Base-by-base conservation (phyloP, 495 filamentous ascomycete species). In the Penicillium turbatum region DNA sequence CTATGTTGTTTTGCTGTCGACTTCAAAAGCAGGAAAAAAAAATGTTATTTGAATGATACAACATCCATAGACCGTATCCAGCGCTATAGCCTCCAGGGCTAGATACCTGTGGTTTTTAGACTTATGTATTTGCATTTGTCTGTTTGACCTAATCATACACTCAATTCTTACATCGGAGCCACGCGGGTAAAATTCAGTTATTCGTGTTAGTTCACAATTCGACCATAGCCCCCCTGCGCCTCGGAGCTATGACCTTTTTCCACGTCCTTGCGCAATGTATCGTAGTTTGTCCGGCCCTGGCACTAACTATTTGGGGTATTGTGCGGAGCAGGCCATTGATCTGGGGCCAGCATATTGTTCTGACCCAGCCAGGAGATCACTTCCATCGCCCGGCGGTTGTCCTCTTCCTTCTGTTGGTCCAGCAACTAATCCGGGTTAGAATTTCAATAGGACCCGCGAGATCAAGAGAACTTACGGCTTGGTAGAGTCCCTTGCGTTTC, bases 401-500 rank as follows among this genome's bases (percentile, higher is more conserved):
- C 72, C 34, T 74, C 71, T 45, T 71, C 64, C 50, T 72, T 72
- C 53, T 79, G 73, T 32, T 69, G 76, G 34, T 74, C 74, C 39
- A 79, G 61, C 38, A 80, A 65, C 77, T 79, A 50, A 53, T 30
- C 24, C 3, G 24, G 12, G 40, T 63, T 46, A 63, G 59, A 41
- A 41, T 35, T 51, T 42, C 31, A 42, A 51, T 42, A 30, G 15
- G 15, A 48, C n/a, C 45, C 21, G 21, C 30, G 26, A 24, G 45
- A 19, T n/a, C 12, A 41, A 32, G 56, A 15, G 37, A n/a, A 72
- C 77, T 65, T 61, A 82, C 79, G 51, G 75, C 69, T 52, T 80
- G 76, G 40, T 76, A 72, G 26, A 82, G 67, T 39, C 78, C 72
- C 61, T 76, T 78, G 38, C 67, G 69, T 44, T 67, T 69, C 50